phyloP scores from a whole-genome alignment of 345 rosid genomes.

The Populus deltoides region DNA sequence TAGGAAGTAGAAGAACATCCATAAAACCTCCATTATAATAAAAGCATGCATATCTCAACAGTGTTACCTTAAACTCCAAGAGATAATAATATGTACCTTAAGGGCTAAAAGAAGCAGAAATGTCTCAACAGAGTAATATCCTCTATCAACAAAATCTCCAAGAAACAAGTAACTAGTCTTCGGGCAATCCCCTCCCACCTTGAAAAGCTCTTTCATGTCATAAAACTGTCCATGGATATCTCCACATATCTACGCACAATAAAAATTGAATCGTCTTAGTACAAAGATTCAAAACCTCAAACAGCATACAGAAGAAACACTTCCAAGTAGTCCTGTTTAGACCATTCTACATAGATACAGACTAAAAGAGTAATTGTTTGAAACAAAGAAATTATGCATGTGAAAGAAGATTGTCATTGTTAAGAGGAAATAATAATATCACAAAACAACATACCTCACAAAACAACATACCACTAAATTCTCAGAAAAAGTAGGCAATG shows the following conservation, averaged over 20 bases:
- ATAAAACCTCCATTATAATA: not conserved
- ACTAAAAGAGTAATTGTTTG: not conserved
- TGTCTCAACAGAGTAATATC: constrained; percentile 94
- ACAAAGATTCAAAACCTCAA: not conserved
- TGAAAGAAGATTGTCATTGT: not conserved
- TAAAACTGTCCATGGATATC: constrained; percentile 98
- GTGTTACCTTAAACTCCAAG: not conserved
- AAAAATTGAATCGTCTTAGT: not conserved
- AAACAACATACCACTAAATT: not conserved
- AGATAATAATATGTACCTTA: constrained; percentile 48
- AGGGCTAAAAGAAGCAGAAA: constrained; percentile 89
- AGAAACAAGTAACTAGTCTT: constrained; percentile 94
- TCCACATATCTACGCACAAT: constrained; percentile 68
- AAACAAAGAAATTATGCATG: not conserved
- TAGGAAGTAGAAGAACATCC: not conserved
- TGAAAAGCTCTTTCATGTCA: constrained; percentile 98
- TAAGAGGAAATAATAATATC: not conserved
- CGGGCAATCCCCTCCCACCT: constrained; percentile 94
- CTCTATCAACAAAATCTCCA: constrained; percentile 98
- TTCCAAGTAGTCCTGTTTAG: not conserved
- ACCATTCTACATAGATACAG: not conserved
- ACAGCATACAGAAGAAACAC: not conserved
- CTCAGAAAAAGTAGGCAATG: not conserved
- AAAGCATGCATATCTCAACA: not conserved
- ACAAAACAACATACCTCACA: not conserved